Conservation (phyloP, 768 basidiomycete species). For the Clathrus columnatus region DNA sequence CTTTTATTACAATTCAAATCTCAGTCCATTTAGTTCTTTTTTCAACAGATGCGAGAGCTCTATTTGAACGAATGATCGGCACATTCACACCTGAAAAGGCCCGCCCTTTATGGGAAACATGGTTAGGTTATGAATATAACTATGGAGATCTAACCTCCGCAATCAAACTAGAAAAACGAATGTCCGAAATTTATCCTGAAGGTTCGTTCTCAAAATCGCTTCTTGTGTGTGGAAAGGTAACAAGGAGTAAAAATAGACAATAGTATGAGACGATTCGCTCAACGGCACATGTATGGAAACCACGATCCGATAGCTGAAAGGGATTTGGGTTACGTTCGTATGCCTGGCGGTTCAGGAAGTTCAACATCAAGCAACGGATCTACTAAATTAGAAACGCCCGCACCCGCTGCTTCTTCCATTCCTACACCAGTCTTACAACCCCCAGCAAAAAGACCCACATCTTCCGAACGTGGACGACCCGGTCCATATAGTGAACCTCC, state of each 20-base stretch:
- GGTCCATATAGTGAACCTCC: neutral
- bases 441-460: slow-evolving; percentile 11
- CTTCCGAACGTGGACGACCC: slow-evolving; percentile 10
- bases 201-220: slow-evolving; percentile 39
- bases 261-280: slow-evolving; percentile 23
- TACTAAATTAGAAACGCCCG: neutral
- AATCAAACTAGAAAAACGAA: slow-evolving; percentile 82
- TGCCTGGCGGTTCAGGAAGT: slow-evolving; percentile 16
- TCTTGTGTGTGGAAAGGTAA: neutral
- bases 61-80: slow-evolving; percentile 84
- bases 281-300: slow-evolving; percentile 54
- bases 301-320: slow-evolving; percentile 83
- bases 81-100: slow-evolving; percentile 69
- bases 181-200: slow-evolving; percentile 78
- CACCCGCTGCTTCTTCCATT: slow-evolving; percentile 2
- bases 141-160: slow-evolving; percentile 87
- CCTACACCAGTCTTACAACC: slow-evolving; percentile 13
- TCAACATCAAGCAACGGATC: slow-evolving; percentile 21
- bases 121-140: slow-evolving; percentile 92
- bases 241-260: neutral
- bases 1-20: slow-evolving; percentile 1
- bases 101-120: slow-evolving; percentile 87
- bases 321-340: slow-evolving; percentile 68
- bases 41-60: slow-evolving; percentile 77
- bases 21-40: slow-evolving; percentile 4